Conservation (phyloP, 2,329 filamentous ascomycete species). For the Colletotrichum spaethianum region DNA sequence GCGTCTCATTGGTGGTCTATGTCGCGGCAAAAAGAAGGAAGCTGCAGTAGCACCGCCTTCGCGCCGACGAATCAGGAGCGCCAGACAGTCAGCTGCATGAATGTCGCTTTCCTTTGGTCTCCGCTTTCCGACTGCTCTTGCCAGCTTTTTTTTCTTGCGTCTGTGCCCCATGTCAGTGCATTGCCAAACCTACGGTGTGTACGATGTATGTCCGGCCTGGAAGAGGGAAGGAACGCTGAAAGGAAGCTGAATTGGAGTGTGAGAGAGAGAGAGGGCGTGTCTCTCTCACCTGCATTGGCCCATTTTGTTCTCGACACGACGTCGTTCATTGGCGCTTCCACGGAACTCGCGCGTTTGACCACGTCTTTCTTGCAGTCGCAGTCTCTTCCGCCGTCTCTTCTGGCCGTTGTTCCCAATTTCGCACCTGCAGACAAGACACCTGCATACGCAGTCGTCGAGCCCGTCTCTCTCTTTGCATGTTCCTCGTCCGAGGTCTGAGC, state of each 20-base stretch:
- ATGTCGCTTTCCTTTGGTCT: conserved; percentile 6
- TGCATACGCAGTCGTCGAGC: conserved; percentile 8
- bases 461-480: not conserved
- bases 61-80: conserved; percentile 20
- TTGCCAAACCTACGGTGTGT: too few species aligned
- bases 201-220: not conserved
- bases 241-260: not conserved
- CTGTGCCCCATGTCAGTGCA: too few species aligned
- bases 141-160: not conserved
- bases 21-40: conserved; percentile 23
- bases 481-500: conserved; percentile 23
- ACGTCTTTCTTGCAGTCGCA: conserved; percentile 14
- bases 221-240: not conserved
- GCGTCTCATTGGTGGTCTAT: conserved; percentile 34
- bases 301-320: conserved; percentile 2
- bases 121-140: conserved; percentile 1
- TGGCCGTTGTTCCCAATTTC: conserved; percentile 14
- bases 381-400: not conserved
- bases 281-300: conserved; percentile 25
- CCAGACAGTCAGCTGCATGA: conserved; percentile 23
- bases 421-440: conserved; percentile 18
- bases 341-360: conserved; percentile 37
- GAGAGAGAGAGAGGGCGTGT: not conserved
- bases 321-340: conserved; percentile 13
- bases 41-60: conserved; percentile 31